Percentiles rank a stretch among this genome's conserved stretches.
Conservation (phyloP, 2,329 filamentous ascomycete genomes). For the Epichloe aotearoae region DNA sequence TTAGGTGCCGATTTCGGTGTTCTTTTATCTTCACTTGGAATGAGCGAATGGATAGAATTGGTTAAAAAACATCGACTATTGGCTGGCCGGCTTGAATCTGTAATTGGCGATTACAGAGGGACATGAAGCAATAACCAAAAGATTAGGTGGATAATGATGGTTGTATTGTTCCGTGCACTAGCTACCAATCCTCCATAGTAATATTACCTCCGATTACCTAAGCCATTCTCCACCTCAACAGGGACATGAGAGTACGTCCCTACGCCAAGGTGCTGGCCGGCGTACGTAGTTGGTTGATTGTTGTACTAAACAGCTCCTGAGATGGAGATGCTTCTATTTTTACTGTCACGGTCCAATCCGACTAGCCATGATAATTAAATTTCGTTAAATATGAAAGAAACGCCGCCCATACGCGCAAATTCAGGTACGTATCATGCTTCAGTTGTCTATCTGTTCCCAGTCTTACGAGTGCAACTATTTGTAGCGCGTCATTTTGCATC, state of each 20-base stretch:
- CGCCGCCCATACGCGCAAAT: constrained; percentile 5
- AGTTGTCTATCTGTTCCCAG: background rate
- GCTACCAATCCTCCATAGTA: no score
- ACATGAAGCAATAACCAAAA: no score
- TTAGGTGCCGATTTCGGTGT: constrained; percentile 88
- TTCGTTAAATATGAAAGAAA: constrained; percentile 5
- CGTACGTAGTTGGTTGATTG: no score
- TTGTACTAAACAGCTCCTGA: no score
- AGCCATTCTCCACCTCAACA: no score
- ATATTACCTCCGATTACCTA: no score
- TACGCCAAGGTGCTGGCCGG: no score
- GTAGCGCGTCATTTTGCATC: constrained; percentile 76
- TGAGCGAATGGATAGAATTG: constrained; percentile 72
- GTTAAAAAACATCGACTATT: constrained; percentile 79
- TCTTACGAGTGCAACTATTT: background rate
- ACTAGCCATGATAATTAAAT: no score
- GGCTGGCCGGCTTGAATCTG: constrained; percentile 63
- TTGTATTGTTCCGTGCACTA: no score
- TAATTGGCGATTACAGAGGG: constrained; percentile 39
- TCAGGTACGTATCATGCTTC: constrained; percentile 5
- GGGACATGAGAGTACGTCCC: constrained; percentile 1
- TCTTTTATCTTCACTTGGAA: constrained; percentile 51
- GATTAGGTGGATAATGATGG: no score
- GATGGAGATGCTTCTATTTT: no score
- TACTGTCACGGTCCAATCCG: no score